phyloP scores from a whole-genome alignment of 805 yeast genomes.

The Candida andamanensis region DNA sequence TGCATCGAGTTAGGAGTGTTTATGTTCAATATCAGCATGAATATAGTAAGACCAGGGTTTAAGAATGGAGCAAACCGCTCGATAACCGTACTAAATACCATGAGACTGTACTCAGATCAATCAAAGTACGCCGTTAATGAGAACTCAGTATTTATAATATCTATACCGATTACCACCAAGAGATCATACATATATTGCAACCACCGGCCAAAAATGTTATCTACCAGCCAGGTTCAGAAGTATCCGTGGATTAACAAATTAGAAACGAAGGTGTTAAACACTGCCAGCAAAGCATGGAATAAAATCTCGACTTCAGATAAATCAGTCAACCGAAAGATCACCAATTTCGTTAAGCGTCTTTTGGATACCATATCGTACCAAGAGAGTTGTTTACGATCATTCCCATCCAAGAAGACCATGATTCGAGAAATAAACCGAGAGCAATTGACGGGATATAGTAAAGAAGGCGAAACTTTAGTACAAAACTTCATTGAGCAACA shows the following conservation, averaged over 20 bases:
- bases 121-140: neutral
- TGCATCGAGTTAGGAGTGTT: no score
- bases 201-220: slow-evolving; percentile 35
- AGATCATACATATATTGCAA: slow-evolving; percentile 67
- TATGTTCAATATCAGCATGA: no score
- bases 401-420: slow-evolving; percentile 66
- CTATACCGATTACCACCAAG: slow-evolving; percentile 65
- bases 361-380: slow-evolving; percentile 71
- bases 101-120: no score
- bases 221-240: slow-evolving; percentile 19
- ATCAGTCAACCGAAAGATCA: slow-evolving; percentile 55
- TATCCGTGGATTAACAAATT: slow-evolving; percentile 32
- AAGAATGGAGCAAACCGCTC: no score
- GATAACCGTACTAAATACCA: no score
- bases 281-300: slow-evolving; percentile 60
- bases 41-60: no score
- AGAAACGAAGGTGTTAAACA: slow-evolving; percentile 42
- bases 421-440: slow-evolving; percentile 42
- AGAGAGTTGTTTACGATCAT: slow-evolving; percentile 67
- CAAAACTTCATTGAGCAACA: slow-evolving; percentile 24
- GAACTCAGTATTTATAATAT: slow-evolving; percentile 46
- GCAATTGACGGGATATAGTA: slow-evolving; percentile 3
- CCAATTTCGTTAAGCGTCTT: slow-evolving; percentile 44
- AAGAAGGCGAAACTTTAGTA: slow-evolving; percentile 7
- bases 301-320: slow-evolving; percentile 52